Percentiles rank a stretch among this genome's conserved stretches.
Conservation (phyloP, 2,329 filamentous ascomycete genomes). For the Pestalotiopsis sp. region DNA sequence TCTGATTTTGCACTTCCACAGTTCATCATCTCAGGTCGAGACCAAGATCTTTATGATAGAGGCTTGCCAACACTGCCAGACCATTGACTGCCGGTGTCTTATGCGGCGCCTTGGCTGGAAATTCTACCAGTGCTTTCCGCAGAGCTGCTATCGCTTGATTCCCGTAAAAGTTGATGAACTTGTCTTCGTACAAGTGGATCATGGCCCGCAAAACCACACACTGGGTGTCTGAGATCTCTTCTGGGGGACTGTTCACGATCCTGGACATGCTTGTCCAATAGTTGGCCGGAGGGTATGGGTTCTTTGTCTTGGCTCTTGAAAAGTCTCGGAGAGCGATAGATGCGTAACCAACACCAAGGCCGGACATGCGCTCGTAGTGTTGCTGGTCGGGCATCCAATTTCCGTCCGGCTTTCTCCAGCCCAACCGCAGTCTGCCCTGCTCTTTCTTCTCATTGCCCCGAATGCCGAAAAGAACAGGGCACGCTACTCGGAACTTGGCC, state of each 20-base stretch:
- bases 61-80: conserved; percentile 55
- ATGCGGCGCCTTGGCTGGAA: conserved; percentile 60
- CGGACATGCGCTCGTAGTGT: conserved; percentile 84
- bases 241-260: conserved; percentile 74
- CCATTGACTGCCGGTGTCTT: conserved; percentile 54
- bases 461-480: conserved; percentile 85
- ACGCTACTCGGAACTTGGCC: conserved; percentile 80
- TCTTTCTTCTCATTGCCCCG: conserved; percentile 75
- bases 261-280: conserved; percentile 82
- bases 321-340: conserved; percentile 85
- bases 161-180: conserved; percentile 82
- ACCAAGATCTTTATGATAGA: conserved; percentile 54
- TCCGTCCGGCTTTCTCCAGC: conserved; percentile 67
- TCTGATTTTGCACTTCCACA: neutral
- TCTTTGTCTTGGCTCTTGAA: conserved; percentile 65
- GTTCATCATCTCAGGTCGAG: conserved; percentile 39
- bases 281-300: conserved; percentile 76
- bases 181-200: conserved; percentile 72
- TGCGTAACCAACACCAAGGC: conserved; percentile 82
- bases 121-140: conserved; percentile 71
- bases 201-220: conserved; percentile 71
- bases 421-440: conserved; percentile 67
- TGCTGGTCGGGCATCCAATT: conserved; percentile 68
- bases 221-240: conserved; percentile 73
- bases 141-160: conserved; percentile 74